Base-by-base conservation (phyloP, 148 eudicot genomes). In the Spergularia bocconei region DNA sequence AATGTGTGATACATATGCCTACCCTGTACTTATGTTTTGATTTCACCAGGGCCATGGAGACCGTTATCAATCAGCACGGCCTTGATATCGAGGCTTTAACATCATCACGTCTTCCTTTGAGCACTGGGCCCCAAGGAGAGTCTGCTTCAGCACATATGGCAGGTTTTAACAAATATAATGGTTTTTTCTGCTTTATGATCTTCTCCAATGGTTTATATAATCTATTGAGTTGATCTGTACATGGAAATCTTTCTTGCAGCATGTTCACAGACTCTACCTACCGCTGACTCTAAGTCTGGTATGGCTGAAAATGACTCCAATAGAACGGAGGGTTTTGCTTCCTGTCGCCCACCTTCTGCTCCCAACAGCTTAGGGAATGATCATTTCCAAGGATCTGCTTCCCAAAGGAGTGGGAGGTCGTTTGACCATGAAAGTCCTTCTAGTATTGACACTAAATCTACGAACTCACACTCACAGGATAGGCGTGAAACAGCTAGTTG, bases 41-140 rank as follows among this genome's bases (percentile, higher is more conserved):
- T 44, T 41, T 79, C 23, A 51, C 58, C 68, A 95, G 99, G 93
- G 98, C 99, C 62, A 92, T 96, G 99, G 98, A 96, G 82, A 96
- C 99, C 51, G 99, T 96, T 76, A 87, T 92, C 74, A 88, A 84
- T 78, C 92, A 93, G 77, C 91, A 96, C 73, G 91, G 90, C 77
- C 88, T 91, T 76, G 97, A 96, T 84, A 83, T 92, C 67, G 97
- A 92, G 64, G 84, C 89, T 65, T 79, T 96, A 69, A 92, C 81
- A 87, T 85, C 93, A 17, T 88, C 93, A 15, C 94, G 91, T 19
- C 79, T 69, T 77, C 89, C 99, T 67, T 39, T 74, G 64, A 75
- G 89, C 78, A 78, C 86, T 33, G 93, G 85, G 72, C 73, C 88
- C 79, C 92, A 88, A 36, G 97, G 87, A n/a, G 94, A 91, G 54